phyloP scores from a whole-genome alignment of 108 stramenopile species.

The Cyclostephanos invisitatus region DNA sequence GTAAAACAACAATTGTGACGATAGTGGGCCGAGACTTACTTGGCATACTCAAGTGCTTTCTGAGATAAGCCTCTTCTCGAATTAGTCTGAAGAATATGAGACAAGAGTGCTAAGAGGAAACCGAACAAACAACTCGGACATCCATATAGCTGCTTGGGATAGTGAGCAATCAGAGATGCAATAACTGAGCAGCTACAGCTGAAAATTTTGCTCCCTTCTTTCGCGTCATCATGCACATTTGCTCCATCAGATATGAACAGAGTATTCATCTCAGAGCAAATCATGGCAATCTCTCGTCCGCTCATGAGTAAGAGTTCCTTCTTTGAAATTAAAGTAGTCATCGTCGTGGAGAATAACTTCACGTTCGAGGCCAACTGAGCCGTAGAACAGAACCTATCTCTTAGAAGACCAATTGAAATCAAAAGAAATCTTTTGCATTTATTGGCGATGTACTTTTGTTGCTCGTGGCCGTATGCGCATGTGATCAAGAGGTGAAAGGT shows the following conservation, averaged over 20 bases:
- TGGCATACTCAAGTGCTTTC: conserved; percentile 34
- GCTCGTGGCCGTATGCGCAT: conserved; percentile 31
- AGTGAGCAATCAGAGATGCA: conserved; percentile 63
- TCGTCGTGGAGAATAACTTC: conserved; percentile 26
- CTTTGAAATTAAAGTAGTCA: conserved; percentile 49
- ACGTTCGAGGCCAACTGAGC: conserved; percentile 5
- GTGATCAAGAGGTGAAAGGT: conserved; percentile 37
- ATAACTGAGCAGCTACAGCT: conserved; percentile 52
- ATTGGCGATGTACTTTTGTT: conserved; percentile 25
- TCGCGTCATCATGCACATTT: conserved; percentile 10
- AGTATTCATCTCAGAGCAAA: conserved; percentile 54
- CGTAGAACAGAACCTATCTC: conserved; percentile 4
- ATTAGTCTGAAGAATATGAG: conserved; percentile 31
- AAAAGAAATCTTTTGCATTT: conserved; percentile 24
- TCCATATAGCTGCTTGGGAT: conserved; percentile 72
- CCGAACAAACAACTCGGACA: conserved; percentile 61
- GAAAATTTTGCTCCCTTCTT: conserved; percentile 35
- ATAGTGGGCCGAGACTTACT: conserved; percentile 14
- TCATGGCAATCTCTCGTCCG: conserved; percentile 62
- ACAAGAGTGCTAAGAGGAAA: conserved; percentile 47
- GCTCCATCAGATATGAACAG: conserved; percentile 15
- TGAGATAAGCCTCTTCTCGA: conserved; percentile 25
- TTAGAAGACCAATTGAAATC: conserved; percentile 32
- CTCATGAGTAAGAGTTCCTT: conserved; percentile 58
- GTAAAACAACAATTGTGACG: too few relatives aligned